Percentiles rank a stretch among this genome's conserved stretches.
These are phyloP conservation scores for Eucalyptus victrix DNA, from an alignment of 345 rosid species.

Conservation along the genomic window DNA sequence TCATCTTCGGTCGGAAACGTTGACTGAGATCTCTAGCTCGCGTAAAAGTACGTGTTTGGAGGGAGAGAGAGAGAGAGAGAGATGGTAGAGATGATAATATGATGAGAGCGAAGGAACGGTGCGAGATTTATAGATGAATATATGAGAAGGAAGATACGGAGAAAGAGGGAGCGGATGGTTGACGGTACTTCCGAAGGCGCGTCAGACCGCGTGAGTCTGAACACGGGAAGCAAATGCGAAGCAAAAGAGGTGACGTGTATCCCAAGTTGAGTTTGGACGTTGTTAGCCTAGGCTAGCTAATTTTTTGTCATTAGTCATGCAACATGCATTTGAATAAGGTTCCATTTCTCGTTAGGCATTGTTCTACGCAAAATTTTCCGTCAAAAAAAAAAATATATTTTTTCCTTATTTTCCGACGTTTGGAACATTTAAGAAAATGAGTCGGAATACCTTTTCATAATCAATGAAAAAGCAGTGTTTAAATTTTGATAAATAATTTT, in stretches of 20 bases:
- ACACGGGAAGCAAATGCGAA: not conserved
- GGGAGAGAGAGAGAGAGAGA: not conserved
- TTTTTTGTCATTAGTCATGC: not conserved
- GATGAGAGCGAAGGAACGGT: not conserved
- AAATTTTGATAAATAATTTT: not conserved
- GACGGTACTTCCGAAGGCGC: not conserved
- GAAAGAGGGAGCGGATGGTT: not conserved
- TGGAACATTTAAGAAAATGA: no score
- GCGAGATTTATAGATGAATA: not conserved
- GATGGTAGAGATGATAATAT: not conserved
- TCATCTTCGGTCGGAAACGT: constrained; percentile 1
- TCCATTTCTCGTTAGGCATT: not conserved
- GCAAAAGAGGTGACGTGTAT: not conserved
- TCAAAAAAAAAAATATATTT: rapidly evolving
- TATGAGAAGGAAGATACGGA: not conserved
- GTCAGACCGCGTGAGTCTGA: not conserved
- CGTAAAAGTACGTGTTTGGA: not conserved
- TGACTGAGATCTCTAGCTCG: not conserved
- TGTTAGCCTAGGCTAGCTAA: not conserved
- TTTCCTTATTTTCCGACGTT: not conserved
- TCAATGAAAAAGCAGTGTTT: not conserved
- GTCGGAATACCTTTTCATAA: not conserved
- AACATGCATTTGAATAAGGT: not conserved
- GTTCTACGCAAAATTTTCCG: not conserved
- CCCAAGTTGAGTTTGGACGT: no score